Evolutionary conservation across 2,329 filamentous ascomycete species (phyloP).

Genomic region (Nemania sp.): DNA sequence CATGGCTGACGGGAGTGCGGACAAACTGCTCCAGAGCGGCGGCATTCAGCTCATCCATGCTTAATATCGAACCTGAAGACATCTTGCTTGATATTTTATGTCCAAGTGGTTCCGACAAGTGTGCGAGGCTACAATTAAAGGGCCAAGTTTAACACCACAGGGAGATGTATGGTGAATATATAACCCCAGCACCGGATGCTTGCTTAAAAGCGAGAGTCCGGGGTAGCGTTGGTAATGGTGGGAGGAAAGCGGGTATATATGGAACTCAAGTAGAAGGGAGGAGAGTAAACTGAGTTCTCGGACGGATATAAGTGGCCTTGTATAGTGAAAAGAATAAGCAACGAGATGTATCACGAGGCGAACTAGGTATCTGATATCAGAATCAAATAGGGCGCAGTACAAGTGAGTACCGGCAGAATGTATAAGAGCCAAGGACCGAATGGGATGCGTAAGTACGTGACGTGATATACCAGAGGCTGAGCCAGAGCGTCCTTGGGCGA

Average conservation of each 20-base stretch:
- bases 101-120: constrained; percentile 30
- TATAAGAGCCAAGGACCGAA: constrained; percentile 18
- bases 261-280: constrained; percentile 21
- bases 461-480: constrained; percentile 42
- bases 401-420: constrained; percentile 17
- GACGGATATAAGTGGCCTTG: constrained; percentile 13
- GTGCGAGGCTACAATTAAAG: not conserved
- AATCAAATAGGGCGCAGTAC: constrained; percentile 34
- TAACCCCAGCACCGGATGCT: not conserved
- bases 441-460: constrained; percentile 37
- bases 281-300: constrained; percentile 27
- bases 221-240: constrained; percentile 26
- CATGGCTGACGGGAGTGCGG: constrained; percentile 71
- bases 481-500: constrained; percentile 29
- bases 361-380: constrained; percentile 37
- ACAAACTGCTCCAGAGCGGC: constrained; percentile 79
- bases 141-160: constrained; percentile 5
- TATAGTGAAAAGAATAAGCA: constrained; percentile 22
- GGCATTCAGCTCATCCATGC: constrained; percentile 65
- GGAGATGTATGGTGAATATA: constrained; percentile 1
- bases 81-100: constrained; percentile 42
- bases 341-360: constrained; percentile 39
- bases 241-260: constrained; percentile 36
- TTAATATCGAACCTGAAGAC: constrained; percentile 52
- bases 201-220: constrained; percentile 30